Evolutionary conservation across 768 basidiomycete genomes (phyloP), one percentile per base, ranked within the genome.

Genomic region (Fibroporia radiculosa): DNA sequence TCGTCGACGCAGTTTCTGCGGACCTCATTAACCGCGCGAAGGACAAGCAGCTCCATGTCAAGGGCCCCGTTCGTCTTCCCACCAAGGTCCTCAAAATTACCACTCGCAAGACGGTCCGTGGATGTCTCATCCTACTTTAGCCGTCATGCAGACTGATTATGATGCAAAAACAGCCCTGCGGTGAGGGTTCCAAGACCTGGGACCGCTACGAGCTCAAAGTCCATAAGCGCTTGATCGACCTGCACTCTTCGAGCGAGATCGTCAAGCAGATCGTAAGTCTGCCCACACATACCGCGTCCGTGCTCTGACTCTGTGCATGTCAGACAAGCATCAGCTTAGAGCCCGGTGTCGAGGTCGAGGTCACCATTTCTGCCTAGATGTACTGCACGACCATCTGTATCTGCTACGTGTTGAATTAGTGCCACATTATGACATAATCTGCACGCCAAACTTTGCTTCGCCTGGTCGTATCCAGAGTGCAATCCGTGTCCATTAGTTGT

Each of bases 141-240:
- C n/a, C n/a, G n/a, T n/a, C n/a, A n/a, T n/a, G n/a, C n/a, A n/a
- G 22, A 40, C 29, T 47, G 36, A 22, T 32, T 27, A 10, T 28
- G 7, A 28, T 33, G 48, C 7, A 58, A n/a, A n/a, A n/a, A n/a
- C n/a, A 96, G 90, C 89, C 96, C 69, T 98, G 96, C 63, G 96
- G 96, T 90, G 96, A 98, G 72, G 96, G 96, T 76, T 97, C 96
- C 58, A 99, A 99, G 84, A 99, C 96, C 64, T 99, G 96, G 96
- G 96, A 99, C 72, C 83, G 90, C 60, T 98, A 93, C 72, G 95
- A 99, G 72, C 84, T 99, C 72, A 93, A 93, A 76, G 77, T 99
- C 51, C 95, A 99, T 84, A 99, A 99, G 75, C 89, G 96, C 61
- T 78, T 99, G 66, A 98, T 99, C 62, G 96, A 99, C 75, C 75